phyloP scores from a whole-genome alignment of 2,329 filamentous ascomycete genomes.

The Cladophialophora carrionii region DNA sequence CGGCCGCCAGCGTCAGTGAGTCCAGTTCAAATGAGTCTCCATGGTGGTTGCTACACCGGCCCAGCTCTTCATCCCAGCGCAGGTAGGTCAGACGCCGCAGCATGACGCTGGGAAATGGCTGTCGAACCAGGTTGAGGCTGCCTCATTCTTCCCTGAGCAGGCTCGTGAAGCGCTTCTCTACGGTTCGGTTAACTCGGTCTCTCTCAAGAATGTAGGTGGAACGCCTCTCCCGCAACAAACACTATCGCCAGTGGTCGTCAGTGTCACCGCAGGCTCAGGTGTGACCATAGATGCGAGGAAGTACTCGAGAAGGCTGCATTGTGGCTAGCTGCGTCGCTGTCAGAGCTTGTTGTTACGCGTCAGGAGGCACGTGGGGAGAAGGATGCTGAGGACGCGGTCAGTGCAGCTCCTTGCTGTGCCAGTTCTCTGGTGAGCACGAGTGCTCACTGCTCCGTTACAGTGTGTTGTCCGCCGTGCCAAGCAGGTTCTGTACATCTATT shows the following conservation, averaged over 20 bases:
- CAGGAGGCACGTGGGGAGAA: not conserved
- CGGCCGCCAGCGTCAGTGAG: not conserved
- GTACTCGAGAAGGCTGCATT: not conserved
- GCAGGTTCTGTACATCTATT: not conserved
- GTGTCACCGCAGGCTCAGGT: not conserved
- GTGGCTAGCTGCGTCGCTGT: not conserved
- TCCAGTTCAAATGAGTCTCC: not conserved
- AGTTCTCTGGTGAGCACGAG: not conserved
- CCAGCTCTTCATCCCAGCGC: not conserved
- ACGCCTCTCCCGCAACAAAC: not conserved
- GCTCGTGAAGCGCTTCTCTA: not conserved
- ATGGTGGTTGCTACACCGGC: not conserved
- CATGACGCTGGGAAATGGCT: not conserved
- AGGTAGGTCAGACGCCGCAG: not conserved
- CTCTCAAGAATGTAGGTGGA: not conserved
- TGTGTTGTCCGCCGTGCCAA: not conserved
- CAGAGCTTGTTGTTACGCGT: not conserved
- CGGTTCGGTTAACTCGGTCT: constrained; percentile 1
- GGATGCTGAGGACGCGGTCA: not conserved
- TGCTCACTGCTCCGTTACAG: too few relatives aligned
- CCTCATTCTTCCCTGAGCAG: not conserved
- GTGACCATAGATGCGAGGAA: not conserved
- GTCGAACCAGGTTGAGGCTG: not conserved
- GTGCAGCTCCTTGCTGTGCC: not conserved
- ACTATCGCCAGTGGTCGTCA: not conserved